phyloP scores from a whole-genome alignment of 1,139 yeast species.

The Yamadazyma triangularis region DNA sequence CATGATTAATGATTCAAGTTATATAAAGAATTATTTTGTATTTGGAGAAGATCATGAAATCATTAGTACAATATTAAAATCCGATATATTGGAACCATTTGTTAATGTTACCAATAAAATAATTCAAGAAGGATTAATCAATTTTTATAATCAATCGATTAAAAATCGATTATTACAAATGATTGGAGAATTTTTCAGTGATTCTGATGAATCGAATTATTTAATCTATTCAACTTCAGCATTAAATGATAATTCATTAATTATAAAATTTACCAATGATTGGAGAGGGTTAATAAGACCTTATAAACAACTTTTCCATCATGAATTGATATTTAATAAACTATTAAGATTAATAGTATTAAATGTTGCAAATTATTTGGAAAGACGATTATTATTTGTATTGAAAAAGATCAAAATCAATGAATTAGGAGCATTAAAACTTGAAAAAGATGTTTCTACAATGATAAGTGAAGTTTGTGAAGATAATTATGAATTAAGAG shows the following conservation, averaged over 20 bases:
- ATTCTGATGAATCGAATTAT: conserved; percentile 40
- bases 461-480: conserved; percentile 63
- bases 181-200: conserved; percentile 53
- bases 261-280: conserved; percentile 47
- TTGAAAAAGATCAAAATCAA: conserved; percentile 58
- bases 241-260: conserved; percentile 26
- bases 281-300: conserved; percentile 70
- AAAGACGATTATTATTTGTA: conserved; percentile 62
- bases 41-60: conserved; percentile 50
- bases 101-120: conserved; percentile 40
- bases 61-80: conserved; percentile 35
- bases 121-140: conserved; percentile 49
- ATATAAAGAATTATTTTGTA: conserved; percentile 44
- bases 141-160: conserved; percentile 56
- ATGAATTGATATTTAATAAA: conserved; percentile 38
- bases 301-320: conserved; percentile 55
- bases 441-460: conserved; percentile 78
- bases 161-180: conserved; percentile 44
- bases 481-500: conserved; percentile 67
- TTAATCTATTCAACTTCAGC: conserved; percentile 25
- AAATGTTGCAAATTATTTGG: conserved; percentile 50
- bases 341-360: conserved; percentile 52
- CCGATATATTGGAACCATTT: conserved; percentile 38
- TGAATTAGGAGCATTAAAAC: conserved; percentile 76
- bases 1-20: conserved; percentile 17